A percentile compares a stretch with the other conserved stretches of the same genome.
Evolutionary conservation across 805 yeast genomes (phyloP).

Genomic region (Suhomyces sp.): DNA sequence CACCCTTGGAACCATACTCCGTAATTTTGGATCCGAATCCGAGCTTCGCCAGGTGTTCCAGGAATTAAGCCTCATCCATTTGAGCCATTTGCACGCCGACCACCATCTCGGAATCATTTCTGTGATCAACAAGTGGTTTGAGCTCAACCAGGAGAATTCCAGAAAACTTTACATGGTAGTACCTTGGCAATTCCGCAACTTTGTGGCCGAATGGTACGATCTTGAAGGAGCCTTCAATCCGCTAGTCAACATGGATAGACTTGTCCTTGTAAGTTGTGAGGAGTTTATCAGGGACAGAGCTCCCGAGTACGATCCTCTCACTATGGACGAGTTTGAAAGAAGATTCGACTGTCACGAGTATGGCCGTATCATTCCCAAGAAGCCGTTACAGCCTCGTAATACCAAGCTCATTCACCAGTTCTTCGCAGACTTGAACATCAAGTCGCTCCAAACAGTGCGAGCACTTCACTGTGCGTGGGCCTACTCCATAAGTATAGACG

Average conservation of each 20-base stretch:
- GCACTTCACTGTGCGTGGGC: constrained; percentile 87
- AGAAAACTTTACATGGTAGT: constrained; percentile 54
- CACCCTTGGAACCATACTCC: constrained; percentile 66
- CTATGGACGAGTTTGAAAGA: constrained; percentile 31
- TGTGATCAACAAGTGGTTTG: constrained; percentile 67
- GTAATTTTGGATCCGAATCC: constrained; percentile 53
- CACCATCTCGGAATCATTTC: constrained; percentile 86
- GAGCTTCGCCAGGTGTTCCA: constrained; percentile 42
- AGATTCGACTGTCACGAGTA: constrained; percentile 24
- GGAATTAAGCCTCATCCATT: constrained; percentile 63
- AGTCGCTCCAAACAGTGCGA: constrained; percentile 54
- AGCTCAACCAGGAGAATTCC: constrained; percentile 28
- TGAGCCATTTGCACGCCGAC: constrained; percentile 95
- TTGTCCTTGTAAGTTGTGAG: constrained; percentile 60
- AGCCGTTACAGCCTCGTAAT: constrained; percentile 26
- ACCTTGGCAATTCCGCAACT: constrained; percentile 72
- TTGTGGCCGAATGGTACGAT: constrained; percentile 64
- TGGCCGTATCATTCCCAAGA: constrained; percentile 14
- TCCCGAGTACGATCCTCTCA: constrained; percentile 28
- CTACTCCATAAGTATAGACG: constrained; percentile 55
- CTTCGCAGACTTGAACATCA: constrained; percentile 42
- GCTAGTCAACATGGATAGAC: constrained; percentile 34
- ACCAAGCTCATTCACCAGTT: constrained; percentile 28
- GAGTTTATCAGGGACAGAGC: constrained; percentile 41
- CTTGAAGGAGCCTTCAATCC: constrained; percentile 36